phyloP scores from a whole-genome alignment of 768 basidiomycete genomes.

The Mycena latifolia region DNA sequence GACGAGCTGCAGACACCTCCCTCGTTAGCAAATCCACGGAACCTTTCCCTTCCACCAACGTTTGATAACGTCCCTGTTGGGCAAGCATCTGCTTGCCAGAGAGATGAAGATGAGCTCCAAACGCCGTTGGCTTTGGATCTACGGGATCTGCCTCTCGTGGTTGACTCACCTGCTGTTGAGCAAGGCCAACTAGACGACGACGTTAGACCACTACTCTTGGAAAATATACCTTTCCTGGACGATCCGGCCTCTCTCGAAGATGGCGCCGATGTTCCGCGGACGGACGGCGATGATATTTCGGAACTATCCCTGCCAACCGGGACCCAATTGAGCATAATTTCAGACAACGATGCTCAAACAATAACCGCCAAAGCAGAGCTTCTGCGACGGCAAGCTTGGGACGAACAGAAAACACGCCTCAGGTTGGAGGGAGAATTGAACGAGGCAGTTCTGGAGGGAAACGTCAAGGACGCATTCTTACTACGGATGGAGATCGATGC shows the following conservation, averaged over 20 bases:
- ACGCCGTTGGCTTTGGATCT: constrained; percentile 28
- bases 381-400: constrained; percentile 55
- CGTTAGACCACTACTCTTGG: background rate
- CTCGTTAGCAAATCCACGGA: background rate
- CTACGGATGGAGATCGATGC: constrained; percentile 53
- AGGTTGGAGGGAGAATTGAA: constrained; percentile 45
- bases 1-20: constrained; percentile 25
- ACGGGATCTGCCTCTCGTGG: constrained; percentile 12
- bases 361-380: constrained; percentile 46
- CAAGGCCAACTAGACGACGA: constrained; percentile 7
- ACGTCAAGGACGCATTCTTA: constrained; percentile 53
- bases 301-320: constrained; percentile 16
- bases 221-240: constrained; percentile 1
- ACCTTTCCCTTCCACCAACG: background rate
- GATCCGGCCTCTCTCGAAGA: constrained; percentile 3
- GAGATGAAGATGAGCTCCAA: constrained; percentile 29
- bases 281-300: constrained; percentile 9
- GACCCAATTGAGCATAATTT: constrained; percentile 30
- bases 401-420: constrained; percentile 47
- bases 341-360: constrained; percentile 17
- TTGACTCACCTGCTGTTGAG: constrained; percentile 1
- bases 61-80: background rate
- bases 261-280: background rate
- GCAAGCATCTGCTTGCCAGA: background rate
- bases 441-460: constrained; percentile 45